Conservation (phyloP, 768 basidiomycete species). For the Nevesoporus exiguus region DNA sequence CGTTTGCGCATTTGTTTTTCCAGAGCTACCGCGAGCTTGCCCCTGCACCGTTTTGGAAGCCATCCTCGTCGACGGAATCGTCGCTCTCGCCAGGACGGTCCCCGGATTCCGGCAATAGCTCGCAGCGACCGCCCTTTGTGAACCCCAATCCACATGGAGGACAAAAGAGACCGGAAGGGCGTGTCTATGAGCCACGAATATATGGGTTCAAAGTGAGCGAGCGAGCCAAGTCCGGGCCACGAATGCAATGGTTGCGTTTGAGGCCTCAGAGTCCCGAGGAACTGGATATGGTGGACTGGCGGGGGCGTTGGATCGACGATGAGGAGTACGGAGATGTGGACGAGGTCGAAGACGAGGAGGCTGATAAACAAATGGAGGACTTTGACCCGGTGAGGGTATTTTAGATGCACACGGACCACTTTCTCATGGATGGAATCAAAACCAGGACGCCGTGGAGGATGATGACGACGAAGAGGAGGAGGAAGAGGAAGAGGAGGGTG, state of each 20-base stretch:
- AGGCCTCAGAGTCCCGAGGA: constrained; percentile 79
- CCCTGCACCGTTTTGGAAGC: constrained; percentile 89
- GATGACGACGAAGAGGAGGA: constrained; percentile 58
- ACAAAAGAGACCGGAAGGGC: constrained; percentile 82
- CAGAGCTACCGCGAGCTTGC: constrained; percentile 96
- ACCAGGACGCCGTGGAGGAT: constrained; percentile 52
- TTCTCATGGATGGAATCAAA: constrained; percentile 9
- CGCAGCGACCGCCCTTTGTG: constrained; percentile 56
- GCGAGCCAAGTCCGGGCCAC: constrained; percentile 87
- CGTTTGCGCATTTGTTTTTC: constrained; percentile 98
- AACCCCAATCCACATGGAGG: constrained; percentile 90
- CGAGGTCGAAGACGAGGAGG: constrained; percentile 44
- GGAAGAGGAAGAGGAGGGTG: constrained; percentile 28
- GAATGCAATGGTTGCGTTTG: constrained; percentile 95
- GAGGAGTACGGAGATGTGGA: constrained; percentile 71
- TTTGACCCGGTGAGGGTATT: constrained; percentile 66
- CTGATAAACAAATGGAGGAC: constrained; percentile 79
- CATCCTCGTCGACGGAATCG: constrained; percentile 48
- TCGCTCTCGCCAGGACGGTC: constrained; percentile 56
- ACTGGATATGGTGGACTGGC: constrained; percentile 85
- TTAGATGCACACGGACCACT: background rate
- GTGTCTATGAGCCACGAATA: constrained; percentile 87
- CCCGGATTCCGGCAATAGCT: constrained; percentile 49
- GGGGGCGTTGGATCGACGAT: constrained; percentile 83
- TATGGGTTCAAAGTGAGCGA: constrained; percentile 99